Base-by-base conservation (phyloP, 768 basidiomycete genomes). In the Leccinum disarticulatum region DNA sequence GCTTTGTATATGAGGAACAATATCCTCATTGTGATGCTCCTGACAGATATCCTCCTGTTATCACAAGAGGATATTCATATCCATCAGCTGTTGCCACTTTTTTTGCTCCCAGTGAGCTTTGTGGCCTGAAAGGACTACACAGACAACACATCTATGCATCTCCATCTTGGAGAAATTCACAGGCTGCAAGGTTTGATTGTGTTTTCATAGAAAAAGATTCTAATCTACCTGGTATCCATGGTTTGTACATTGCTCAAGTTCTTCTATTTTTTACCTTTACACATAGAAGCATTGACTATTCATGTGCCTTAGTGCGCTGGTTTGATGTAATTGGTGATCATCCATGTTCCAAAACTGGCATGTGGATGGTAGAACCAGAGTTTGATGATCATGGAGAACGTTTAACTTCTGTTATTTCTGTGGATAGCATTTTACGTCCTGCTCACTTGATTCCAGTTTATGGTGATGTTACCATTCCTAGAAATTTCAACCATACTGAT, bases 221-320 rank as follows among this genome's bases (percentile, higher is more conserved):
- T 0, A 8, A 3, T 0, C 14, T 15, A 1, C 10, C 15, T 0
- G 8, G 28, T 28, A 11, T 50, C 1, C 14, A 15, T 5, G 49
- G 49, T 0, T 28, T 50, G 1, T 30, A 28, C 7, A 4, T 50
- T 30, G 28, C 49, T 17, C 22, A 17, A 2, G 49, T 50, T 6
- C 28, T 6, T 6, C 0, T 10, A 3, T 14, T 50, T 15, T 50
- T 30, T 17, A 3, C 25, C 1, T 50, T 50, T 2, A 3, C 1
- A 9, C 28, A 50, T 9, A 1, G 1, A 10, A 30, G 28, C 0
- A 28, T 6, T 11, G 28, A 17, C 1, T 17, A 30, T 10, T 7
- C 28, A 3, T 50, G 49, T 50, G 49, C 49, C 0, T 28, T 50
- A 0, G 49, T 50, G 7, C 27, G 30, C 0, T 50, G 28, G 49